A percentile compares a stretch with the other conserved stretches of the same genome.
Conservation (phyloP, 2,329 filamentous ascomycete genomes). For the Fusarium torulosum region DNA sequence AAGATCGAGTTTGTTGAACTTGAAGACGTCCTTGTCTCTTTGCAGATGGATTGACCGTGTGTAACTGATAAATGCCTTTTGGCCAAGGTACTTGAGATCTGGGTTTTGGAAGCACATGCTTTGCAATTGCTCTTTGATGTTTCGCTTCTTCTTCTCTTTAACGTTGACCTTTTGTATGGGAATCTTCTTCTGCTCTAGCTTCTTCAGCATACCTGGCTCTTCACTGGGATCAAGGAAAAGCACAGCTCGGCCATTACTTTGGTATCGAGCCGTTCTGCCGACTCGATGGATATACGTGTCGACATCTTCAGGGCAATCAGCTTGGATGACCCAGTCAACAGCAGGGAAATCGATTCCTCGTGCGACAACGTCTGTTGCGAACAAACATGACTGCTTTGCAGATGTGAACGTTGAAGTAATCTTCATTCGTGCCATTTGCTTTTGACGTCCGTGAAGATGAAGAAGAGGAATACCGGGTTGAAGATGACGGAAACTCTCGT, state of each 20-base stretch:
- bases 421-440: constrained; percentile 87
- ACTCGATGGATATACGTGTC: constrained; percentile 99
- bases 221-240: constrained; percentile 93
- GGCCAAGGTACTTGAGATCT: constrained; percentile 92
- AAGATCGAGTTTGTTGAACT: constrained; percentile 83
- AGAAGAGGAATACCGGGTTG: constrained; percentile 94
- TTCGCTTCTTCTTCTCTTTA: constrained; percentile 88
- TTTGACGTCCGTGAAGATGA: constrained; percentile 94
- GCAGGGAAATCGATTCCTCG: constrained; percentile 95
- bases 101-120: constrained; percentile 97
- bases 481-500: constrained; percentile 91
- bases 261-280: constrained; percentile 92
- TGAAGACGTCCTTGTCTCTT: constrained; percentile 91
- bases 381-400: constrained; percentile 86
- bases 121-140: constrained; percentile 86
- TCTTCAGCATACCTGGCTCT: constrained; percentile 88
- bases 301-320: constrained; percentile 95
- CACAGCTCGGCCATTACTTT: constrained; percentile 87
- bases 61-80: constrained; percentile 96
- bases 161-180: constrained; percentile 89
- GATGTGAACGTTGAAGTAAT: constrained; percentile 86
- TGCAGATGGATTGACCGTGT: constrained; percentile 87
- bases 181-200: constrained; percentile 89
- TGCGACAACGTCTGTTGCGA: constrained; percentile 95
- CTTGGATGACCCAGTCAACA: constrained; percentile 98